Percentiles rank a stretch among this genome's conserved stretches.
phyloP scores from a whole-genome alignment of 2,329 filamentous ascomycete genomes.

The Hypoxylon sp. region DNA sequence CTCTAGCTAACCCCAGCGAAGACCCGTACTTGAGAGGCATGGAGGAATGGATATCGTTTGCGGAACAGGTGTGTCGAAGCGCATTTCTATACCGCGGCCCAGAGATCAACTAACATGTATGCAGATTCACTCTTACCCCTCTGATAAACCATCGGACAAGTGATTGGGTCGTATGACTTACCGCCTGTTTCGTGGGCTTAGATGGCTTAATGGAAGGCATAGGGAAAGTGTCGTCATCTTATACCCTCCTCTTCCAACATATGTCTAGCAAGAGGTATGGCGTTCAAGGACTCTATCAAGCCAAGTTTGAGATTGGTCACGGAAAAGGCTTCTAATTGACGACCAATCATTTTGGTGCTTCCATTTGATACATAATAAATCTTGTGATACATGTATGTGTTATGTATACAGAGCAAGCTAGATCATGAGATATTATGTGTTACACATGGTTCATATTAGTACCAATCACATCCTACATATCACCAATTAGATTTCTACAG shows the following conservation, averaged over 20 bases:
- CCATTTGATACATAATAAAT: no score
- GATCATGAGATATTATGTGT: not conserved
- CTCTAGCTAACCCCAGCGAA: constrained; percentile 67
- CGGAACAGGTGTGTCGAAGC: constrained; percentile 68
- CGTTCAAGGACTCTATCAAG: not conserved
- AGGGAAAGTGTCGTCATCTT: not conserved
- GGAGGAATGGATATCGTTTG: constrained; percentile 83
- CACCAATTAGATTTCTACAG: not conserved
- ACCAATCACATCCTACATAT: not conserved
- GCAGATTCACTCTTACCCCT: constrained; percentile 54
- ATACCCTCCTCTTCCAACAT: not conserved
- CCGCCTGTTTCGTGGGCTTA: not conserved
- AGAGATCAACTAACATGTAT: constrained; percentile 33
- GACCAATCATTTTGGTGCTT: not conserved
- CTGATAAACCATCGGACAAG: constrained; percentile 27
- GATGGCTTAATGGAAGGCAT: not conserved
- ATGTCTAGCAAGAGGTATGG: not conserved
- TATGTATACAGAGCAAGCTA: not conserved
- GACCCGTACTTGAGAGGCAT: constrained; percentile 82
- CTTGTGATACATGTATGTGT: no score
- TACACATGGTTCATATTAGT: not conserved
- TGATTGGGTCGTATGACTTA: not conserved
- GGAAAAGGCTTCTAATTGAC: not conserved
- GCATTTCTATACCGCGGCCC: not conserved
- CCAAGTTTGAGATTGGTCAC: not conserved